phyloP scores from a whole-genome alignment of 257 asterid genomes.

The Nicotiana benthamiana region DNA sequence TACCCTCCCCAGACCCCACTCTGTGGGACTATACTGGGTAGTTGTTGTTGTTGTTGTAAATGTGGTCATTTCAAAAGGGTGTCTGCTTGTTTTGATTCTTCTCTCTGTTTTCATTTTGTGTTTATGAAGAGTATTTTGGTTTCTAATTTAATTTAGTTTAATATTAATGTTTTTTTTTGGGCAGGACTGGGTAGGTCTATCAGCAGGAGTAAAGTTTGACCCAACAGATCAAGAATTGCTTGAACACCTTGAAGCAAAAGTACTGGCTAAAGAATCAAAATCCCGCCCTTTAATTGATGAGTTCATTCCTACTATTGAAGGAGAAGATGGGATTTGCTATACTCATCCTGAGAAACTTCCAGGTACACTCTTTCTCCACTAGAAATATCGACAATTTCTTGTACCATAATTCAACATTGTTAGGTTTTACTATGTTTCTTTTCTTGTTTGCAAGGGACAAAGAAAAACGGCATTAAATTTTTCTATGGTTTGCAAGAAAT shows the following conservation, averaged over 20 bases:
- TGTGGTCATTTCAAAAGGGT: not conserved
- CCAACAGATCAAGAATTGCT: conserved; percentile 98
- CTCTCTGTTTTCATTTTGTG: not conserved
- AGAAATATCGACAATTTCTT: not conserved
- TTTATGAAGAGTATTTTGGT: not conserved
- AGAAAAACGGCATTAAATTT: conserved; percentile 3
- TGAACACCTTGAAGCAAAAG: conserved; percentile 94
- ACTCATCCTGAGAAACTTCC: conserved; percentile 73
- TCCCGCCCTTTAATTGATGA: conserved; percentile 93
- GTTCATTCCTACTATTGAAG: conserved; percentile 63
- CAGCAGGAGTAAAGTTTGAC: conserved; percentile 98
- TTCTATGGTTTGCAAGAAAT: conserved; percentile 31
- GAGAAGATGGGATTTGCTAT: conserved; percentile 65
- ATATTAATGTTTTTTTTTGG: not conserved
- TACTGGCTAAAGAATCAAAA: conserved; percentile 61
- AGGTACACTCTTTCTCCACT: conserved; percentile 22
- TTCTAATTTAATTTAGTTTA: not conserved
- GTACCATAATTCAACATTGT: conserved; percentile 21
- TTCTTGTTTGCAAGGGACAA: conserved; percentile 15
- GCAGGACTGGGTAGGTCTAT: conserved; percentile 96
- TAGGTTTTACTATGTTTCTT: conserved; percentile 31
- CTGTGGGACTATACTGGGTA: too few relatives aligned
- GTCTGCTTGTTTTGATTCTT: not conserved
- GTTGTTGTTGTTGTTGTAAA: too few relatives aligned
- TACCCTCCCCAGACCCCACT: too few relatives aligned